Evolutionary conservation across 2,329 filamentous ascomycete genomes (phyloP).

Genomic region (Colletotrichum agaves): DNA sequence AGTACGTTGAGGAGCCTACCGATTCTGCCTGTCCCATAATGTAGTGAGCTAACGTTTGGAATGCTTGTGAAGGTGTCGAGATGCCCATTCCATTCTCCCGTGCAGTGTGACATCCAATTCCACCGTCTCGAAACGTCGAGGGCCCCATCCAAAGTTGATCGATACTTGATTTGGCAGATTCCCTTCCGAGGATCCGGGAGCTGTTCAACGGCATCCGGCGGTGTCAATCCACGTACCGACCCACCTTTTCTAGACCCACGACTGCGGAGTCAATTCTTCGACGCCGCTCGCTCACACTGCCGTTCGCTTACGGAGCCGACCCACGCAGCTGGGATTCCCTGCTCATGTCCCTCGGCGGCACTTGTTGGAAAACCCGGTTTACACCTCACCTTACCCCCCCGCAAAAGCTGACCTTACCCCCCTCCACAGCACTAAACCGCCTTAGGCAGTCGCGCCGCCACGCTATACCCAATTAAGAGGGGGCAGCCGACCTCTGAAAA

Average conservation of each 20-base stretch:
- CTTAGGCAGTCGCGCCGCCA: no score
- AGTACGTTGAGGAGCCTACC: no score
- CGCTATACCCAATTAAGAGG: no score
- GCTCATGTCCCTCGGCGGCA: not conserved
- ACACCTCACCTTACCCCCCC: no score
- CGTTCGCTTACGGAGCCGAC: not conserved
- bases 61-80: not conserved
- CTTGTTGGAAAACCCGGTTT: no score
- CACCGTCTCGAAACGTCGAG: conserved; percentile 22
- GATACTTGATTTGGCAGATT: conserved; percentile 11
- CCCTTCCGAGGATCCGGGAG: conserved; percentile 1
- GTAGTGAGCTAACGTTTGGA: no score
- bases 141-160: conserved; percentile 12
- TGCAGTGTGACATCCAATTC: conserved; percentile 15
- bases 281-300: not conserved
- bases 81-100: not conserved
- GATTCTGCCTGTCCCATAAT: no score
- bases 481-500: no score
- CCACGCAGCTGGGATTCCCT: not conserved
- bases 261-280: not conserved
- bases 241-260: conserved; percentile 5
- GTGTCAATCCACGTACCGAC: conserved; percentile 2
- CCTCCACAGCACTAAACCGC: no score
- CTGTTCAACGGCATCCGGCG: conserved; percentile 10
- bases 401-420: no score